Percentiles rank a stretch among this genome's conserved stretches.
These are phyloP conservation scores for Patellaria atrata DNA, from an alignment of 495 filamentous ascomycete species.

Conservation along the genomic window DNA sequence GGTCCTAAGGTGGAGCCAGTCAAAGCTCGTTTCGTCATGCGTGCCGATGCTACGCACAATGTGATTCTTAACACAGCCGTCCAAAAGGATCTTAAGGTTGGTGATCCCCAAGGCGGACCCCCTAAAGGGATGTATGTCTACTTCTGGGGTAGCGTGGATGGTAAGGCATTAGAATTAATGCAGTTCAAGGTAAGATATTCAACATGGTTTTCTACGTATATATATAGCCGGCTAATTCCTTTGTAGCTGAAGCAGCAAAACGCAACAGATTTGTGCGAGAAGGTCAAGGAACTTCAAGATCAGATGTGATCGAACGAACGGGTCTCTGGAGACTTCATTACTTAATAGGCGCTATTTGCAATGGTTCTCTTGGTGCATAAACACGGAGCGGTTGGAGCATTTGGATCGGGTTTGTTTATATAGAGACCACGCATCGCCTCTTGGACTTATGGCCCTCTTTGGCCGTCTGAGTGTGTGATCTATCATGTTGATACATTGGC, in stretches of 20 bases:
- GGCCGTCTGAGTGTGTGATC: too few species aligned
- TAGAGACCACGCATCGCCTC: too few species aligned
- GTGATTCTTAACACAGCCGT: conserved; percentile 76
- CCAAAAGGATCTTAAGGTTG: conserved; percentile 56
- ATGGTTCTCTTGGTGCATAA: too few species aligned
- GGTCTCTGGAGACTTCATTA: too few species aligned
- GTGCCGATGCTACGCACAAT: conserved; percentile 70
- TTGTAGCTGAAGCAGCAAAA: conserved; percentile 16
- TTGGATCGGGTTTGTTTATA: too few species aligned
- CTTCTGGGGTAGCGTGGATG: conserved; percentile 27
- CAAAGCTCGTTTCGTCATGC: conserved; percentile 59
- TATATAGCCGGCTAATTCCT: conserved; percentile 2
- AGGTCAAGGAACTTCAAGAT: conserved; percentile 20
- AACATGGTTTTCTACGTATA: neutral
- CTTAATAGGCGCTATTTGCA: too few species aligned
- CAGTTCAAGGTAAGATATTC: conserved; percentile 49
- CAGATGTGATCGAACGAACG: too few species aligned
- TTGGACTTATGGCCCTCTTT: too few species aligned
- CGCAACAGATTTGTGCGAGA: conserved; percentile 18
- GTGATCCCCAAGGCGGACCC: conserved; percentile 38
- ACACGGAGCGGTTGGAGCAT: too few species aligned
- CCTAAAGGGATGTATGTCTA: conserved; percentile 36
- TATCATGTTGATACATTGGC: too few species aligned
- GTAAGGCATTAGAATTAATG: conserved; percentile 23
- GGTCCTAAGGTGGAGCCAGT: conserved; percentile 2